phyloP scores from a whole-genome alignment of 306 rosid genomes.

The Trifolium subterraneum region DNA sequence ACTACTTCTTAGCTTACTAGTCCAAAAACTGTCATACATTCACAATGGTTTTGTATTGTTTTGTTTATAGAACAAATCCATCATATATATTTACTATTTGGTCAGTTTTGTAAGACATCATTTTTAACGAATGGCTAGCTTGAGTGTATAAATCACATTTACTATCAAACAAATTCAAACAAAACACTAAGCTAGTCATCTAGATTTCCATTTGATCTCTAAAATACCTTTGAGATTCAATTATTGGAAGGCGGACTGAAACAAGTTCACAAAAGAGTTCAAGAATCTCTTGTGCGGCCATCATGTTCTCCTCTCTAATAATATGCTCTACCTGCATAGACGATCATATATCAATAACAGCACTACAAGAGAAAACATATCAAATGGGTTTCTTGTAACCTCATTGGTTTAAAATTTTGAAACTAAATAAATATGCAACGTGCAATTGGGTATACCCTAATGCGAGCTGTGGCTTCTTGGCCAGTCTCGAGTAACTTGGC shows the following conservation, averaged over 20 bases:
- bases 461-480: slow-evolving; percentile 98
- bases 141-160: slow-evolving; percentile 18
- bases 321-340: slow-evolving; percentile 86
- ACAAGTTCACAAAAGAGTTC: slow-evolving; percentile 89
- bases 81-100: slow-evolving; percentile 1
- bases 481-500: slow-evolving; percentile 99
- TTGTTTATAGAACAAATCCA: slow-evolving; percentile 4
- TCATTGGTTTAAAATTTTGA: slow-evolving; percentile 18
- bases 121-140: background rate
- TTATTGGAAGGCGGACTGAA: slow-evolving; percentile 84
- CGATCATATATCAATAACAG: slow-evolving; percentile 24
- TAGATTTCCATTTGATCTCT: slow-evolving; percentile 7
- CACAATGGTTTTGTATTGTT: slow-evolving; percentile 7
- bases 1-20: background rate
- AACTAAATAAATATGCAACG: background rate
- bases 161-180: background rate
- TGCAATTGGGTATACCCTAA: slow-evolving; percentile 61
- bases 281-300: slow-evolving; percentile 96
- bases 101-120: slow-evolving; percentile 17
- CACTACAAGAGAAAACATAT: background rate
- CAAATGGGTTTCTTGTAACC: slow-evolving; percentile 6
- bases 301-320: slow-evolving; percentile 94
- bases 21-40: background rate
- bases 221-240: slow-evolving; percentile 82
- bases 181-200: slow-evolving; percentile 14